Percentiles rank a stretch among this genome's conserved stretches.
phyloP scores from a whole-genome alignment of 805 yeast species.

The Monosporozyma aquatica region DNA sequence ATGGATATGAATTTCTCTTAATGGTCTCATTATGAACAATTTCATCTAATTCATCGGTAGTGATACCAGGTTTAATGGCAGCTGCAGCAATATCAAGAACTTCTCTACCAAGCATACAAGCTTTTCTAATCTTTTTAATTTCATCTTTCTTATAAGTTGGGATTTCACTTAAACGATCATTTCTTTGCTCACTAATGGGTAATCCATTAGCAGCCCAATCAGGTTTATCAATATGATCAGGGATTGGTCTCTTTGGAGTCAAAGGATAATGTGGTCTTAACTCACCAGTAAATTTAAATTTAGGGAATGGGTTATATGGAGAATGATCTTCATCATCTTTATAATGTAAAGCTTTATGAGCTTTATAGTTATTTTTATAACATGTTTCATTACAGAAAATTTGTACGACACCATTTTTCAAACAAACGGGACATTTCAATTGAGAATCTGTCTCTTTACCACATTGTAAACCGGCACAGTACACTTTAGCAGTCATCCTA shows the following conservation, averaged over 20 bases:
- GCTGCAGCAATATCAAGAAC: conserved; percentile 85
- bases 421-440: conserved; percentile 85
- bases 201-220: conserved; percentile 78
- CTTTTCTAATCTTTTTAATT: conserved; percentile 64
- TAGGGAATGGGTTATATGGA: conserved; percentile 80
- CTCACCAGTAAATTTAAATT: conserved; percentile 61
- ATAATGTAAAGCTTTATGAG: conserved; percentile 69
- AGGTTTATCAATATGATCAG: conserved; percentile 62
- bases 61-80: conserved; percentile 74
- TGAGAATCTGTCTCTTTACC: conserved; percentile 68
- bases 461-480: conserved; percentile 75
- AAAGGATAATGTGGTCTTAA: conserved; percentile 77
- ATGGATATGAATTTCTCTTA: conserved; percentile 85
- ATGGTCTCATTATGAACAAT: conserved; percentile 82
- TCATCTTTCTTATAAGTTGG: conserved; percentile 57
- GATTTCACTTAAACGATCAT: conserved; percentile 60
- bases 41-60: conserved; percentile 85
- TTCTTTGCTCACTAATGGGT: conserved; percentile 68
- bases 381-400: conserved; percentile 80
- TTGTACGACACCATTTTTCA: conserved; percentile 55
- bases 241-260: conserved; percentile 59
- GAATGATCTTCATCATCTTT: conserved; percentile 41
- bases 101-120: conserved; percentile 73
- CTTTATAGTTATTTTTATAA: conserved; percentile 60
- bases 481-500: conserved; percentile 7